These are phyloP conservation scores for Fusarium papillatum DNA, from an alignment of 2,329 filamentous ascomycete species.

Conservation along the genomic window DNA sequence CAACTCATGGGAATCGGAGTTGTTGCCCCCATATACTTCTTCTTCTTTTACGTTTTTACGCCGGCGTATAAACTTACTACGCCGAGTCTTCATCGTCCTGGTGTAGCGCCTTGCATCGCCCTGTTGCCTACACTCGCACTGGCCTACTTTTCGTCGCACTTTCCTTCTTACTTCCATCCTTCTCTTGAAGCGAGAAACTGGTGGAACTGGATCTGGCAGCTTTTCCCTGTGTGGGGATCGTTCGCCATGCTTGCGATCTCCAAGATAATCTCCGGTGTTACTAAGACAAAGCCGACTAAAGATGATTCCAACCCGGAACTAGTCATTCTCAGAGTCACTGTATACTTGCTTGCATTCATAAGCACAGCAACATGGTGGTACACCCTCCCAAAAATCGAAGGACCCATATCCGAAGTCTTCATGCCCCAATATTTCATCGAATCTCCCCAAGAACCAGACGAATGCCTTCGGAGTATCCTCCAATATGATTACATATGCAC, in stretches of 20 bases:
- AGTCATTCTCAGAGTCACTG: neutral
- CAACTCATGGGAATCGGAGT: slow-evolving; percentile 41
- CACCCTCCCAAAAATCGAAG: slow-evolving; percentile 5
- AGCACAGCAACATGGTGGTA: slow-evolving; percentile 39
- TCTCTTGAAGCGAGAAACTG: slow-evolving; percentile 41
- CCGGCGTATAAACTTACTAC: slow-evolving; percentile 30
- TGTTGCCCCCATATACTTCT: slow-evolving; percentile 41
- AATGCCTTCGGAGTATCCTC: slow-evolving; percentile 36
- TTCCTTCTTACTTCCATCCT: slow-evolving; percentile 36
- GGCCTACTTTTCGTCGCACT: slow-evolving; percentile 36
- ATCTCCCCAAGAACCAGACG: slow-evolving; percentile 20
- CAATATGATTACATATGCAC: slow-evolving; percentile 47
- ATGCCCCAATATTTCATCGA: slow-evolving; percentile 40
- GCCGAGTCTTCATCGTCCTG: slow-evolving; percentile 12
- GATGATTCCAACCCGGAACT: neutral
- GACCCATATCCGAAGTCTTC: slow-evolving; percentile 28
- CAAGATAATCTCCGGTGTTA: neutral
- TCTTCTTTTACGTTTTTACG: slow-evolving; percentile 34
- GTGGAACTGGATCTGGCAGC: slow-evolving; percentile 50
- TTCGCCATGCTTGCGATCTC: slow-evolving; percentile 27
- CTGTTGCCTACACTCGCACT: slow-evolving; percentile 35
- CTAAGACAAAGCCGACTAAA: accelerated
- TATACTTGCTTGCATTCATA: slow-evolving; percentile 1
- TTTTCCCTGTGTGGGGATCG: slow-evolving; percentile 45
- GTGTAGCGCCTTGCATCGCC: slow-evolving; percentile 17